These are phyloP conservation scores for Rhodotorula kratochvilovae DNA, from an alignment of 768 basidiomycete genomes.

Conservation along the genomic window DNA sequence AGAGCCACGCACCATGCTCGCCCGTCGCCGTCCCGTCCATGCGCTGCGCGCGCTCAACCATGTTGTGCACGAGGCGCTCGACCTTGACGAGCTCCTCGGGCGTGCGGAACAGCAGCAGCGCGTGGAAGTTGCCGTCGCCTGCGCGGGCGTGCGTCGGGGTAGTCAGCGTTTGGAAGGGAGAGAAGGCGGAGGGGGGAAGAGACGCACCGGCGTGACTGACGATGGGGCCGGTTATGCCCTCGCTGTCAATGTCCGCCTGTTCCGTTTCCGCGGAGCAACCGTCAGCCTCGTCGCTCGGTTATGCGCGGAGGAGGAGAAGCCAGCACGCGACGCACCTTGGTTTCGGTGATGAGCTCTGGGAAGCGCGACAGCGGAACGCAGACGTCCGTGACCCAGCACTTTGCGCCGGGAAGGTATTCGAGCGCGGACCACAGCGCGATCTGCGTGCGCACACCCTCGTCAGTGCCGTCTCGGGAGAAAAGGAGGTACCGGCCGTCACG, in stretches of 20 bases:
- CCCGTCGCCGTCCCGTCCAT: slow-evolving; percentile 52
- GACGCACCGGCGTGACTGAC: slow-evolving; percentile 54
- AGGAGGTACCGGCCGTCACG: background rate
- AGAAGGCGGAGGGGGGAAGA: background rate
- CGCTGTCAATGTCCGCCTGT: slow-evolving; percentile 26
- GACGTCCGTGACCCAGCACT: slow-evolving; percentile 53
- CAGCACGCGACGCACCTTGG: slow-evolving; percentile 45
- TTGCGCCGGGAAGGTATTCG: slow-evolving; percentile 9
- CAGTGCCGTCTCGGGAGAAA: no score
- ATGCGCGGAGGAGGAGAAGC: no score
- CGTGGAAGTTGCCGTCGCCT: slow-evolving; percentile 36
- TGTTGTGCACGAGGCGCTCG: slow-evolving; percentile 39
- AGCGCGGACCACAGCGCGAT: slow-evolving; percentile 39
- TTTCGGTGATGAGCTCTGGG: slow-evolving; percentile 57
- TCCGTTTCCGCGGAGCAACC: no score
- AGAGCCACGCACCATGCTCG: slow-evolving; percentile 41
- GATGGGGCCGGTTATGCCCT: slow-evolving; percentile 28
- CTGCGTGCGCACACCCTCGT: background rate
- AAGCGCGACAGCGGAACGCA: slow-evolving; percentile 41
- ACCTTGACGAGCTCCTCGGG: slow-evolving; percentile 41
- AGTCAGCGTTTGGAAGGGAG: background rate
- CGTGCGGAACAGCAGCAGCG: slow-evolving; percentile 47
- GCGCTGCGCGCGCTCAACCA: slow-evolving; percentile 50
- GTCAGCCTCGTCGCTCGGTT: no score
- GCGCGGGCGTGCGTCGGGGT: background rate